These are phyloP conservation scores for Venturiaceae sp. DNA, from an alignment of 2,329 filamentous ascomycete genomes.

Conservation along the genomic window DNA sequence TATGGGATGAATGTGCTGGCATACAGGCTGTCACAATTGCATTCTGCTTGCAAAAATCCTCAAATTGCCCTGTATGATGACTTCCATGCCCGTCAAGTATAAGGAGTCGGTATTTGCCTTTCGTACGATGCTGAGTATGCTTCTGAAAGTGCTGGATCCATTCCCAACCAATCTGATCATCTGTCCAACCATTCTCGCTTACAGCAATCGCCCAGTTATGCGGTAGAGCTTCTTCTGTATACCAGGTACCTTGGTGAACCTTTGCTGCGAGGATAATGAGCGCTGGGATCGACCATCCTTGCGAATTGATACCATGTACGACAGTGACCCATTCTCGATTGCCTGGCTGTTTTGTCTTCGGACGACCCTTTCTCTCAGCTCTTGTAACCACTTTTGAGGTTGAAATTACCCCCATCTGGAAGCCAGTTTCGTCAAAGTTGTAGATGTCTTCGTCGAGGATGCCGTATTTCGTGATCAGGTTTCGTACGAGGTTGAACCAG, in stretches of 20 bases:
- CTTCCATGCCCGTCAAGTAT: constrained; percentile 7
- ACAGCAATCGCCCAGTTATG: constrained; percentile 8
- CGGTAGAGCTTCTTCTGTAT: not conserved
- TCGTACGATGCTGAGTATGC: constrained; percentile 8
- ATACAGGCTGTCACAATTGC: not conserved
- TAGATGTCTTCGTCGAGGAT: constrained; percentile 20
- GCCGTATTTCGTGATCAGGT: constrained; percentile 24
- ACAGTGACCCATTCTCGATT: constrained; percentile 13
- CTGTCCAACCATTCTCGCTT: constrained; percentile 1
- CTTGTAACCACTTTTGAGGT: constrained; percentile 13
- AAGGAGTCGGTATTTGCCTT: constrained; percentile 6
- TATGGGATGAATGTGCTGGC: not conserved
- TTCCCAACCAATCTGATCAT: constrained; percentile 8
- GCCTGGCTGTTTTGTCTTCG: constrained; percentile 11
- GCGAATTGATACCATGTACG: too few species aligned
- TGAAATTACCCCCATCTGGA: too few species aligned
- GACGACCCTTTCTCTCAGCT: constrained; percentile 13
- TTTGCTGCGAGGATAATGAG: too few species aligned
- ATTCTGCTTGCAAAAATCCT: not conserved
- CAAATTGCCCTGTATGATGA: not conserved
- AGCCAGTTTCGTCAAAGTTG: too few species aligned
- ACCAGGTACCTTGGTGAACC: too few species aligned
- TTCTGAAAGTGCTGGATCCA: constrained; percentile 9
- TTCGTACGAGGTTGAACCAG: not conserved
- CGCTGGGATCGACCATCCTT: too few species aligned